phyloP scores from a whole-genome alignment of 208 protist genomes.

The Leishmania tarentolae region DNA sequence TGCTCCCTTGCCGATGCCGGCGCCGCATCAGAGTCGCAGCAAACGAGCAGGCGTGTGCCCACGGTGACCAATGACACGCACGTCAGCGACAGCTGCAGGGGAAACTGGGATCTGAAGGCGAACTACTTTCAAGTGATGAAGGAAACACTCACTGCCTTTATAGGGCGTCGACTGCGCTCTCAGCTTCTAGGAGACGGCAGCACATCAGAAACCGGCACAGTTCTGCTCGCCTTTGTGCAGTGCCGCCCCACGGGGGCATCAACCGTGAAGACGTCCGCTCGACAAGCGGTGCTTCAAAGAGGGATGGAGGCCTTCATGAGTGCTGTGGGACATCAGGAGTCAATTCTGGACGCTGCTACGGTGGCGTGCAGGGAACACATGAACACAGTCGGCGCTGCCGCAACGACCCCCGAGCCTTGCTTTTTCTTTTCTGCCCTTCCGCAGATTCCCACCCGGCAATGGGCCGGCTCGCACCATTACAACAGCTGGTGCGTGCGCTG shows the following conservation, averaged over 20 bases:
- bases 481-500: slow-evolving; percentile 24
- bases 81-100: not conserved
- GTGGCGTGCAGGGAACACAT: not conserved
- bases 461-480: slow-evolving; percentile 22
- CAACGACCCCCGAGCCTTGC: not conserved
- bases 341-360: not conserved
- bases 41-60: not conserved
- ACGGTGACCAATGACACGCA: not conserved
- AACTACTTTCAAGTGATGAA: slow-evolving; percentile 31
- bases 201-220: not conserved
- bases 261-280: not conserved
- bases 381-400: not conserved
- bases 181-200: slow-evolving; percentile 2
- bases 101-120: not conserved
- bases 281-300: slow-evolving; percentile 5
- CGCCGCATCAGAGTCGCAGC: not conserved
- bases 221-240: no score
- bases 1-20: not conserved
- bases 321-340: slow-evolving; percentile 15
- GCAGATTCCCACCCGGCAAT: slow-evolving; percentile 7
- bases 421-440: slow-evolving; percentile 2
- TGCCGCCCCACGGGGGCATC: not conserved
- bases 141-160: slow-evolving; percentile 27
- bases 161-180: slow-evolving; percentile 6
- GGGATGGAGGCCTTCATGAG: slow-evolving; percentile 10